Base-by-base conservation (phyloP, 2,329 filamentous ascomycete species). In the Sarocladium brachiariae region DNA sequence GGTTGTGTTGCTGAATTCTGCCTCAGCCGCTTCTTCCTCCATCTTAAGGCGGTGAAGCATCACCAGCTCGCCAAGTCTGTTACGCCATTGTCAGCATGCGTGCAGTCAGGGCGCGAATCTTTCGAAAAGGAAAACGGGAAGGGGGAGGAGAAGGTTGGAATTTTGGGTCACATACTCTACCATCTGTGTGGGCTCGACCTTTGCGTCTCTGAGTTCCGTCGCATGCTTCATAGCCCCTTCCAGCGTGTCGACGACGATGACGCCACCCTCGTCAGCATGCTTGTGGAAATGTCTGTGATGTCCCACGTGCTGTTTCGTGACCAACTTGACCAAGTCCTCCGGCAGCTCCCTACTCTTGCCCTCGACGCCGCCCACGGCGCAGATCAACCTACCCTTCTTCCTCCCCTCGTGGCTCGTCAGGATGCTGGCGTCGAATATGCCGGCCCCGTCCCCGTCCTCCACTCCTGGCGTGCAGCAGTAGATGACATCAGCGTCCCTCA, bases 391-490 rank as follows among this genome's bases (percentile, higher is more conserved):
- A 2, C 86, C 85, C 63, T 87, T 88, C 56, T 77, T 80, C 25
- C 85, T 69, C 0, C 83, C 86, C 57, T 87, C 84, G 6, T 78
- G 75, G 51, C 77, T 86, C 0, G 87, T 95, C 48, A 96, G 73
- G 54, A 87, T 83, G 10, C 76, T 65, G 9, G 72, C 74, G 49
- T 91, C 86, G 61, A 96, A 97, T 1, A 96, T 71, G 1, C 87
- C 86, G 30, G 78, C 72, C 0, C 75, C 78, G 9, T 49, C 31
- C 21, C 37, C 25, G 3, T 10, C 25, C 34, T 47, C 31, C 25
- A 33, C 25, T 1, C 83, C 86, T 0, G 91, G 89, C 1, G 90
- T 96, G 57, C 89, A 95, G 69, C 89, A 92, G 69, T 95, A 93
- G 33, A 97, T 86, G 9, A 87, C 85, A 59, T 93, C 88, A 0